A percentile compares a stretch with the other conserved stretches of the same genome.
phyloP scores from a whole-genome alignment of 768 basidiomycete species.

The Floccularia luteovirens region DNA sequence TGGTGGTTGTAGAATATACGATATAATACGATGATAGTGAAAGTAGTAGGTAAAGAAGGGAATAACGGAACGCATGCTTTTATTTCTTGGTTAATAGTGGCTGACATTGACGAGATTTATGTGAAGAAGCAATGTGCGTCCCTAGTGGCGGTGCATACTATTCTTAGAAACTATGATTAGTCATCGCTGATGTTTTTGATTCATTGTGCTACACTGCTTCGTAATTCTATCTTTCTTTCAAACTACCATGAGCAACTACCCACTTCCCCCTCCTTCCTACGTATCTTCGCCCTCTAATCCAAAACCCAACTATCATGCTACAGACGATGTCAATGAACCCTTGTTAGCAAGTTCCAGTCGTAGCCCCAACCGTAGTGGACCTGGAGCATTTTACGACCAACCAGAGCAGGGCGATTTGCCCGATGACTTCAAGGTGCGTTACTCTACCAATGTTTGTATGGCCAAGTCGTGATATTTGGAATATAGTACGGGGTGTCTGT shows the following conservation, averaged over 20 bases:
- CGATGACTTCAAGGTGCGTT: constrained; percentile 86
- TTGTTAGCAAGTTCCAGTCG: constrained; percentile 48
- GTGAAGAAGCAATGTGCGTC: background rate
- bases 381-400: constrained; percentile 74
- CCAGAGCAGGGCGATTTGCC: constrained; percentile 69
- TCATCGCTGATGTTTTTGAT: background rate
- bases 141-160: background rate
- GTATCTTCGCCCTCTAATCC: constrained; percentile 27
- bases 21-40: too few relatives aligned
- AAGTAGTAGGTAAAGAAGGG: too few relatives aligned
- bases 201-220: background rate
- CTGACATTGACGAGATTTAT: background rate
- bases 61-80: too few relatives aligned
- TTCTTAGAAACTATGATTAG: background rate
- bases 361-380: constrained; percentile 24
- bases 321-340: constrained; percentile 39
- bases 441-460: background rate
- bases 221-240: constrained; percentile 7
- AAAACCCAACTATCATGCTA: constrained; percentile 21
- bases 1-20: too few relatives aligned
- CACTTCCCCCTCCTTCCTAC: constrained; percentile 58
- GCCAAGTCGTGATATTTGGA: background rate
- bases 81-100: background rate
- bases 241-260: constrained; percentile 52
- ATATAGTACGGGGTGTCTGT: constrained; percentile 75